phyloP scores from a whole-genome alignment of 805 yeast genomes.

The Candida golubevii region DNA sequence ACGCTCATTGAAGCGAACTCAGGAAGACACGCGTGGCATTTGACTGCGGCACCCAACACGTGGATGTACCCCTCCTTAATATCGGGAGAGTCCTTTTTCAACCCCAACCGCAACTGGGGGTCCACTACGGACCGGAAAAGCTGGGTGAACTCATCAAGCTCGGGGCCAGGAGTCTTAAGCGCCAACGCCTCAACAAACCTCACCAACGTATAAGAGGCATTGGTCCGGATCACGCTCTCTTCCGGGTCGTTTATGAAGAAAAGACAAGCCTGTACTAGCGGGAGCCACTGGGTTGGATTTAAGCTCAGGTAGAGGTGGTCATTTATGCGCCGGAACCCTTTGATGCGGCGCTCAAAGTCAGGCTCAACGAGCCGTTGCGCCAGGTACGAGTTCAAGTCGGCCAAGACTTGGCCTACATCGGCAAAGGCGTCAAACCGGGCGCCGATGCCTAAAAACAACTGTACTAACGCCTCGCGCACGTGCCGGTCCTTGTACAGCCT shows the following conservation, averaged over 20 bases:
- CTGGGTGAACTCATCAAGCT: constrained; percentile 27
- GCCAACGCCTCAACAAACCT: constrained; percentile 60
- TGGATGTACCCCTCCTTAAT: constrained; percentile 69
- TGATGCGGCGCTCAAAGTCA: constrained; percentile 72
- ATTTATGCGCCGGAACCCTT: constrained; percentile 61
- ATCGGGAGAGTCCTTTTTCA: constrained; percentile 54
- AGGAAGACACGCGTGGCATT: constrained; percentile 36
- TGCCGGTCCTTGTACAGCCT: constrained; percentile 53
- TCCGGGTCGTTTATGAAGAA: constrained; percentile 71
- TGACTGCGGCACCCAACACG: constrained; percentile 61
- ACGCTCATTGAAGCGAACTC: constrained; percentile 65
- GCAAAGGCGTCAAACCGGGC: constrained; percentile 38
- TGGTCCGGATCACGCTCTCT: constrained; percentile 76
- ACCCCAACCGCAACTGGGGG: constrained; percentile 63
- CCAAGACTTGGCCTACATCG: constrained; percentile 48
- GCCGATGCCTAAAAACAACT: constrained; percentile 58
- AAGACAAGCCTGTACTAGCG: constrained; percentile 63
- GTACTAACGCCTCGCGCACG: constrained; percentile 59
- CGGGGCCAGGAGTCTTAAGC: constrained; percentile 10
- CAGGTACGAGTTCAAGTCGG: constrained; percentile 69
- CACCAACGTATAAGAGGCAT: constrained; percentile 61
- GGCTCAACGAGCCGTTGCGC: constrained; percentile 60
- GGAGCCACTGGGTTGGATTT: constrained; percentile 67
- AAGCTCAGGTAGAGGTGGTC: constrained; percentile 47
- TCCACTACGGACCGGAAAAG: constrained; percentile 52